Conservation (phyloP, 192 early-diverging fungal genomes). For the Rhizoclosmatium globosum region DNA sequence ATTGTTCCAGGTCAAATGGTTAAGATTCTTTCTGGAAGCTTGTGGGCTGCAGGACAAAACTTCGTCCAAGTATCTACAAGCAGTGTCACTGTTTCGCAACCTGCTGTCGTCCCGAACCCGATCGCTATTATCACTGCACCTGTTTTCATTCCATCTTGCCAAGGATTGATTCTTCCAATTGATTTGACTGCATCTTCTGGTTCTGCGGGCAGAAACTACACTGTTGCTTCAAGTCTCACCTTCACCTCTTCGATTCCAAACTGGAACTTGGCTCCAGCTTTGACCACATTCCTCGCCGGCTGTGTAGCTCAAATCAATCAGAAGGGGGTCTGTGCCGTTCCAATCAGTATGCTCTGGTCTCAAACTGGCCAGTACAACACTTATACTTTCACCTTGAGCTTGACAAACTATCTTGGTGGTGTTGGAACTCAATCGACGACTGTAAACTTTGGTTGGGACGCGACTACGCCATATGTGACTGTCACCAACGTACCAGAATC, state of each 20-base stretch:
- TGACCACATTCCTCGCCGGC: conserved; percentile 2
- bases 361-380: neutral
- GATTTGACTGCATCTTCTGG: conserved; percentile 31
- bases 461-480: conserved; percentile 14
- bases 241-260: neutral
- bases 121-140: conserved; percentile 30
- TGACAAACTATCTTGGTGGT: conserved; percentile 33
- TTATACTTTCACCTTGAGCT: conserved; percentile 22
- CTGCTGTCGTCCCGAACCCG: conserved; percentile 19
- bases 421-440: neutral
- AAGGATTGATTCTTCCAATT: conserved; percentile 17
- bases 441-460: conserved; percentile 14
- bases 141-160: conserved; percentile 16
- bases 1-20: conserved; percentile 22
- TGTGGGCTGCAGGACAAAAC: conserved; percentile 24
- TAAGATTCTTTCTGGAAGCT: conserved; percentile 5
- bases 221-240: neutral
- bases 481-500: conserved; percentile 7
- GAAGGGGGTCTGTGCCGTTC: conserved; percentile 15
- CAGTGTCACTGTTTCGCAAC: conserved; percentile 4
- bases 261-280: neutral
- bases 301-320: conserved; percentile 11
- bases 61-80: conserved; percentile 6
- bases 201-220: conserved; percentile 35
- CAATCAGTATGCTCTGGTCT: conserved; percentile 4